These are phyloP conservation scores for Suillus paluster DNA, from an alignment of 768 basidiomycete species.

Conservation along the genomic window DNA sequence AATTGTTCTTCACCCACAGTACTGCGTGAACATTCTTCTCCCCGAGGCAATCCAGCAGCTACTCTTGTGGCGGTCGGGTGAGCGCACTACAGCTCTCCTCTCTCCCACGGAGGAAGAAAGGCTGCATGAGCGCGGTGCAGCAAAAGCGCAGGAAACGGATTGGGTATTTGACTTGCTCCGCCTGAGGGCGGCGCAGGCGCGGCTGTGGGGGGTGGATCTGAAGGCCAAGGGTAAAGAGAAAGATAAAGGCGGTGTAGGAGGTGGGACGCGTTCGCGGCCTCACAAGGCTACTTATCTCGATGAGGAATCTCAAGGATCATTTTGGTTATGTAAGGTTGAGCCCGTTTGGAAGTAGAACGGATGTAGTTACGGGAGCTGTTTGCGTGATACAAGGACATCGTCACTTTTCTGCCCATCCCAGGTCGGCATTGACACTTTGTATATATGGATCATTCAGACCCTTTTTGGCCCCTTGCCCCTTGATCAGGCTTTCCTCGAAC, in stretches of 20 bases:
- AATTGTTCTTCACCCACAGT: slow-evolving; percentile 43
- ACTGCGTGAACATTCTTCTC: slow-evolving; percentile 72
- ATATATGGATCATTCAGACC: too few relatives aligned
- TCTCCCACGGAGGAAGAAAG: slow-evolving; percentile 56
- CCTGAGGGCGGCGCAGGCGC: slow-evolving; percentile 41
- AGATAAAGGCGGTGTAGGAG: slow-evolving; percentile 19
- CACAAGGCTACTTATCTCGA: slow-evolving; percentile 25
- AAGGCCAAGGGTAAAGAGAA: slow-evolving; percentile 32
- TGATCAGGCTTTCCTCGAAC: too few relatives aligned
- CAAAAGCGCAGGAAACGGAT: slow-evolving; percentile 56
- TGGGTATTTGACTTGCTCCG: slow-evolving; percentile 70
- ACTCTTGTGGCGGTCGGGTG: slow-evolving; percentile 70
- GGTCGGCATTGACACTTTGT: too few relatives aligned
- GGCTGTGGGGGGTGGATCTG: slow-evolving; percentile 39
- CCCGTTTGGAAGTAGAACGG: neutral
- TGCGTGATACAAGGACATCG: neutral
- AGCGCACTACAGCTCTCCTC: slow-evolving; percentile 56
- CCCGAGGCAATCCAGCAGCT: slow-evolving; percentile 76
- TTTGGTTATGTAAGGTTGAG: neutral
- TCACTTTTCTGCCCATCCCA: neutral
- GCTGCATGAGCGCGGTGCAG: slow-evolving; percentile 53
- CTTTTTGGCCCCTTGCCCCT: too few relatives aligned
- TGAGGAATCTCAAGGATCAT: neutral
- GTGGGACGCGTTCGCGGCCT: slow-evolving; percentile 37
- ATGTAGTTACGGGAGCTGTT: neutral